Percentiles rank a stretch among this genome's conserved stretches.
Conservation (phyloP, 1,284 basidiomycete genomes). For the Termitomyces sp. region DNA sequence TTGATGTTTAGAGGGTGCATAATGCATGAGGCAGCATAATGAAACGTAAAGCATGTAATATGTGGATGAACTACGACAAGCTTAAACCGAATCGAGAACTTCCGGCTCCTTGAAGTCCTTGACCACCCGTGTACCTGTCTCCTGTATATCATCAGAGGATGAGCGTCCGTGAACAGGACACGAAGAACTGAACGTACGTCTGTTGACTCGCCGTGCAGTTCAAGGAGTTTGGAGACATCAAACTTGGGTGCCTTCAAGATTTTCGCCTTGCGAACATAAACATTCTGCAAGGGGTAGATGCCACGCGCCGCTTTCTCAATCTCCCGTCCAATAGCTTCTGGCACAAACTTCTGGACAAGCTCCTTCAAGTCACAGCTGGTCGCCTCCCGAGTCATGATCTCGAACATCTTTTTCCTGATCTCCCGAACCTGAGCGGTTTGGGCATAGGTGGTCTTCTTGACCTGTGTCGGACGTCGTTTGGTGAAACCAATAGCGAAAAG, state of each 20-base stretch:
- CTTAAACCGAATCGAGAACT: conserved; percentile 78
- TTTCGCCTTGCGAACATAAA: conserved; percentile 97
- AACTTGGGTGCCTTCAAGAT: conserved; percentile 98
- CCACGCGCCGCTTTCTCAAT: conserved; percentile 97
- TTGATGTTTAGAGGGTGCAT: conserved; percentile 8
- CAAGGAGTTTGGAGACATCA: conserved; percentile 91
- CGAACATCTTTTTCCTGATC: conserved; percentile 99
- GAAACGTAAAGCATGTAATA: conserved; percentile 15
- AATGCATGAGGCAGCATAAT: conserved; percentile 12
- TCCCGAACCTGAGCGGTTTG: conserved; percentile 93
- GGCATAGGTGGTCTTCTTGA: conserved; percentile 99
- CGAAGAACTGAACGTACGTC: conserved; percentile 56
- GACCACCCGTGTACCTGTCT: conserved; percentile 82
- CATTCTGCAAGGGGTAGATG: conserved; percentile 98
- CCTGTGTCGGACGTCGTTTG: conserved; percentile 93
- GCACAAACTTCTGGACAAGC: conserved; percentile 97
- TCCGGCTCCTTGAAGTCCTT: conserved; percentile 95
- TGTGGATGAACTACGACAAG: conserved; percentile 19
- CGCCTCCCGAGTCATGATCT: conserved; percentile 98
- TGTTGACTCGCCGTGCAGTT: conserved; percentile 91
- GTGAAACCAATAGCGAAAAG: conserved; percentile 99
- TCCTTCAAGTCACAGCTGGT: conserved; percentile 97
- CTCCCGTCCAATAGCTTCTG: conserved; percentile 98
- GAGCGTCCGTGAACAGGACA: conserved; percentile 1
- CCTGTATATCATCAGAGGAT: conserved; percentile 41